Conservation (phyloP, 495 filamentous ascomycete genomes). For the Annulohypoxylon nitens region DNA sequence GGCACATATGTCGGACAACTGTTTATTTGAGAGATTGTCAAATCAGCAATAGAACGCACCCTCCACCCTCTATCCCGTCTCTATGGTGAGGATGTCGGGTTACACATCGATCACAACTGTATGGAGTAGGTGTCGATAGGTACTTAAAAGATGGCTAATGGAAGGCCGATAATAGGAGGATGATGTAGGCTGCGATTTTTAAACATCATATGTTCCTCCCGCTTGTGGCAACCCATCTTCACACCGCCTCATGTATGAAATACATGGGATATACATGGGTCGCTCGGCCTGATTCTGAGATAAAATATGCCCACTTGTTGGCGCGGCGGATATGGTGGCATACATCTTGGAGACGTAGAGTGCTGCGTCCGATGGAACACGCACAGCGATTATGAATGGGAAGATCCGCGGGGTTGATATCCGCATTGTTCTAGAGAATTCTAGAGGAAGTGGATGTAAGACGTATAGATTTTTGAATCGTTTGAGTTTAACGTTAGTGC, state of each 20-base stretch:
- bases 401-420: slow-evolving; percentile 1
- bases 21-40: slow-evolving; percentile 57
- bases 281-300: slow-evolving; percentile 4
- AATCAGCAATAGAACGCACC: slow-evolving; percentile 52
- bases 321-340: slow-evolving; percentile 23
- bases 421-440: background rate
- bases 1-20: slow-evolving; percentile 36
- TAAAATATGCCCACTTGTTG: slow-evolving; percentile 15
- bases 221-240: slow-evolving; percentile 27
- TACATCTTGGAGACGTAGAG: slow-evolving; percentile 17
- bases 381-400: slow-evolving; percentile 10
- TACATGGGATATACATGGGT: slow-evolving; percentile 39
- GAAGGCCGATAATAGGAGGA: slow-evolving; percentile 33
- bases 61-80: slow-evolving; percentile 48
- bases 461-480: background rate
- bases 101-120: slow-evolving; percentile 19
- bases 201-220: slow-evolving; percentile 34
- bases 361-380: slow-evolving; percentile 26
- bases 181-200: slow-evolving; percentile 22
- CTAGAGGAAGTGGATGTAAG: background rate
- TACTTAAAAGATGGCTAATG: slow-evolving; percentile 15
- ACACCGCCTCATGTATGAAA: slow-evolving; percentile 40
- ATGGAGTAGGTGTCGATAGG: slow-evolving; percentile 26
- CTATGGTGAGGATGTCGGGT: slow-evolving; percentile 17
- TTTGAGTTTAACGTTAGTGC: background rate